Evolutionary conservation across 768 basidiomycete species (phyloP).

Genomic region (Fomitopsis pulvina): DNA sequence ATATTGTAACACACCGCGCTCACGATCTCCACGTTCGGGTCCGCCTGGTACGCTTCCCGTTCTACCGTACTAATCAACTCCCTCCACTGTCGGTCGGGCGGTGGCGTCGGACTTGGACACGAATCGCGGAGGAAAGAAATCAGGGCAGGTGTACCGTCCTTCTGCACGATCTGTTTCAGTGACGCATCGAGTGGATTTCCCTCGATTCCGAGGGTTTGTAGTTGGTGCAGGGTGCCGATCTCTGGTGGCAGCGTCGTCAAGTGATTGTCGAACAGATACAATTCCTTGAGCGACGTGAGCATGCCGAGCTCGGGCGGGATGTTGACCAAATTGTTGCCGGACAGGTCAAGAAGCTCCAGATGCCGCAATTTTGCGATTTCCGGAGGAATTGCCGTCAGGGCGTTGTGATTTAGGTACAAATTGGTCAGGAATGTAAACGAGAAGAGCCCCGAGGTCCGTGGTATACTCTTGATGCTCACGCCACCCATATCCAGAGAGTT

Average conservation of each 20-base stretch:
- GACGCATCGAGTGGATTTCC: slow-evolving; percentile 88
- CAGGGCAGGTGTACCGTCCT: slow-evolving; percentile 88
- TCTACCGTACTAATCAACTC: slow-evolving; percentile 51
- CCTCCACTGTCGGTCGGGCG: slow-evolving; percentile 78
- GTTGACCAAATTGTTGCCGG: slow-evolving; percentile 73
- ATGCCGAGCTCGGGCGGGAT: slow-evolving; percentile 88
- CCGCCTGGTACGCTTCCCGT: slow-evolving; percentile 50
- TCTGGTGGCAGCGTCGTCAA: slow-evolving; percentile 81
- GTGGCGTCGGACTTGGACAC: slow-evolving; percentile 75
- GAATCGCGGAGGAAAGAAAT: slow-evolving; percentile 90
- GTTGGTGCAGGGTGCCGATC: slow-evolving; percentile 83
- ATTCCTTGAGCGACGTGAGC: slow-evolving; percentile 82
- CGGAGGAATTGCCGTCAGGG: slow-evolving; percentile 68
- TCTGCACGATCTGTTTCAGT: slow-evolving; percentile 78
- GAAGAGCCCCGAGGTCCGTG: slow-evolving; percentile 67
- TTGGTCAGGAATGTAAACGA: slow-evolving; percentile 89
- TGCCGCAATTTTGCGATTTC: slow-evolving; percentile 80
- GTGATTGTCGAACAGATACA: slow-evolving; percentile 94
- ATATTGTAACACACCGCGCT: slow-evolving; percentile 90
- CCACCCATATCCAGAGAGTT: slow-evolving; percentile 94
- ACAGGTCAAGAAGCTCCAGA: slow-evolving; percentile 86
- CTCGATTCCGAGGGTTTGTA: slow-evolving; percentile 91
- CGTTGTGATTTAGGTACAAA: slow-evolving; percentile 96
- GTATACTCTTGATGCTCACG: slow-evolving; percentile 86
- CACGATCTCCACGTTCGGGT: slow-evolving; percentile 69